Base-by-base conservation (phyloP, 768 basidiomycete species). In the Naganishia vishniacii region DNA sequence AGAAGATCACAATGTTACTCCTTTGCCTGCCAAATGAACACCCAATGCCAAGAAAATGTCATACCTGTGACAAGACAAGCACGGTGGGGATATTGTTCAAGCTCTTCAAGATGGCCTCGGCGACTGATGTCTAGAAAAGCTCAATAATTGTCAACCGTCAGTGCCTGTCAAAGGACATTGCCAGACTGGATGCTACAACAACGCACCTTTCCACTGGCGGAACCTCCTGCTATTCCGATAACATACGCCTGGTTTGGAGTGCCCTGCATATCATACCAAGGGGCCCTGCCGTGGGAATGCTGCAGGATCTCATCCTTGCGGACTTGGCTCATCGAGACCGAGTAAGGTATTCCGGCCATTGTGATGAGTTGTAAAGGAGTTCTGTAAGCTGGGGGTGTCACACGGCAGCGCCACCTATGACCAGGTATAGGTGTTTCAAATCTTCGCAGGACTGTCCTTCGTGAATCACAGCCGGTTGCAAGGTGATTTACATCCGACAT, bases 31-130 rank as follows among this genome's bases (percentile, higher is more conserved):
- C n/a, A n/a, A n/a, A n/a, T n/a, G n/a, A n/a, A n/a, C n/a, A n/a
- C n/a, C n/a, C n/a, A n/a, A n/a, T n/a, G n/a, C n/a, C n/a, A n/a
- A n/a, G n/a, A n/a, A n/a, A 23, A 41, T 13, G 40, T 32, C 77
- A 40, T 66, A 87, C 88, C 79, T 92, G 91, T 28, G 90, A 91
- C 56, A 99, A 78, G 69, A 99, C 95, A 59, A 94, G 85, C 40
- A 98, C 88, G 48, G 77, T 78, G 0, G 78, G 79, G 16, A 79
- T 75, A 48, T 78, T 74, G 42, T 77, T 69, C 29, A 80, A 69
- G 4, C 72, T 69, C 15, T 75, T 75, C 13, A 80, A 66, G 18
- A 80, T 79, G 15, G 77, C 76, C 42, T 71, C 67, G 1, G 77
- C 77, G 4, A 78, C 77, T 1, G 69, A 72, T 0, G 77, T 78